phyloP scores from a whole-genome alignment of 2,329 filamentous ascomycete genomes.

The Penicillium sclerotiorum region DNA sequence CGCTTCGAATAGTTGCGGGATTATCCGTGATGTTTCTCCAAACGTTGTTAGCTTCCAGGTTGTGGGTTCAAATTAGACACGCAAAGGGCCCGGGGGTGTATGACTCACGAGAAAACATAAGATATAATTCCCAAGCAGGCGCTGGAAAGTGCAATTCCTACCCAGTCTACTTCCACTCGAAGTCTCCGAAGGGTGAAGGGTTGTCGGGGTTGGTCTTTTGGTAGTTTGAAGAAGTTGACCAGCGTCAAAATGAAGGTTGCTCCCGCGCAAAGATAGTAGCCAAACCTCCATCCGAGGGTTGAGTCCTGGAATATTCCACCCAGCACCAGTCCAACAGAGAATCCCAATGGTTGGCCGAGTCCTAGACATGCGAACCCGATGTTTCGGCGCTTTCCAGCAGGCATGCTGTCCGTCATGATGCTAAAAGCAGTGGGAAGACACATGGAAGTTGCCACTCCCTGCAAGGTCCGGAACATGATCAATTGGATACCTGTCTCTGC shows the following conservation, averaged over 20 bases:
- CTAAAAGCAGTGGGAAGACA: conserved; percentile 54
- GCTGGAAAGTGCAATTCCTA: conserved; percentile 52
- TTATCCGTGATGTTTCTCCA: conserved; percentile 26
- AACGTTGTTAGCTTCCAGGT: neutral
- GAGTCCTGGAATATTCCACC: conserved; percentile 47
- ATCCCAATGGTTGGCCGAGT: conserved; percentile 55
- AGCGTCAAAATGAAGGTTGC: conserved; percentile 46
- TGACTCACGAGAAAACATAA: conserved; percentile 53
- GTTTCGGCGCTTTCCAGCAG: conserved; percentile 52
- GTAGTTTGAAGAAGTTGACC: conserved; percentile 42
- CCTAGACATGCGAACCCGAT: conserved; percentile 56
- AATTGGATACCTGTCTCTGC: conserved; percentile 45
- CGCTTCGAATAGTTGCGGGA: conserved; percentile 43
- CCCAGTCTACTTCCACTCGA: conserved; percentile 54
- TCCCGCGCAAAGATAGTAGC: conserved; percentile 56
- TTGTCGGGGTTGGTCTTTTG: conserved; percentile 12
- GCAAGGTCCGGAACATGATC: conserved; percentile 51
- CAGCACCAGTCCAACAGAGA: conserved; percentile 52
- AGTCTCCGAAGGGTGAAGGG: conserved; percentile 10
- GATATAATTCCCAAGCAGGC: conserved; percentile 53
- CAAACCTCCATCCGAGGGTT: conserved; percentile 55
- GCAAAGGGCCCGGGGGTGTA: no score
- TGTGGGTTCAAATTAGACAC: no score
- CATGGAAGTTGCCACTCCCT: conserved; percentile 51
- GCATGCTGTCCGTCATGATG: conserved; percentile 52